Base-by-base conservation (phyloP, 2,329 filamentous ascomycete genomes). In the Gnomoniopsis smithogilvyi region DNA sequence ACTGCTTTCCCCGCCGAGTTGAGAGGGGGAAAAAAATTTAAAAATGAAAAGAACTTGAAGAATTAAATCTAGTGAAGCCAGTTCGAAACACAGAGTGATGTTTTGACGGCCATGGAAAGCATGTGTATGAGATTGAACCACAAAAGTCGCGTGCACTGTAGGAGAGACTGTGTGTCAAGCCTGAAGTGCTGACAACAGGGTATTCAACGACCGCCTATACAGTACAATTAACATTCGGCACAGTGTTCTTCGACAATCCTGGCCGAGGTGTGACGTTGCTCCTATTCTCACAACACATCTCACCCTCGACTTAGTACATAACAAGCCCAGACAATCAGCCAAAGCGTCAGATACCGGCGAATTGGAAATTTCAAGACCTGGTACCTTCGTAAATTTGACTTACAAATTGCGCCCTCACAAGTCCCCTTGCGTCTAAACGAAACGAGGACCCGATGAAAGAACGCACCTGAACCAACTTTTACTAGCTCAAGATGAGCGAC, bases 401-500 rank as follows among this genome's bases (percentile, higher is more conserved):
- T n/a, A 45, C 41, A 11, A 19, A 3, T 19, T 45, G 14, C 41
- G 15, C 17, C 41, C 7, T 45, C n/a, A 4, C 26, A 30, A 30
- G 8, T 30, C 26, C 4, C 26, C 8, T 30, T 30, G 26, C 26
- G 26, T 8, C 8, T 30, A 21, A 22, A 51, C 36, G 36, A 17
- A 41, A 11, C 14, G 7, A n/a, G 21, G 17, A 34, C 24, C 22
- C 38, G 22, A 56, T 51, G 54, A 34, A 36, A 51, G 26, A 21
- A 17, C n/a, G n/a, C 24, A 36, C 45, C 19, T 19, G 30, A 12
- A 51, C 26, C 43, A 19, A 48, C 36, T 6, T 14, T 47, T 21
- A n/a, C 21, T 56, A 34, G 51, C 52, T 64, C 68, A 73, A 53
- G 62, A 96, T 96, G 91, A 94, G 90, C 71, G 87, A 92, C 67